Percentiles rank a stretch among this genome's conserved stretches.
These are phyloP conservation scores for Psilocybe cubensis DNA, from an alignment of 768 basidiomycete genomes.

Conservation along the genomic window DNA sequence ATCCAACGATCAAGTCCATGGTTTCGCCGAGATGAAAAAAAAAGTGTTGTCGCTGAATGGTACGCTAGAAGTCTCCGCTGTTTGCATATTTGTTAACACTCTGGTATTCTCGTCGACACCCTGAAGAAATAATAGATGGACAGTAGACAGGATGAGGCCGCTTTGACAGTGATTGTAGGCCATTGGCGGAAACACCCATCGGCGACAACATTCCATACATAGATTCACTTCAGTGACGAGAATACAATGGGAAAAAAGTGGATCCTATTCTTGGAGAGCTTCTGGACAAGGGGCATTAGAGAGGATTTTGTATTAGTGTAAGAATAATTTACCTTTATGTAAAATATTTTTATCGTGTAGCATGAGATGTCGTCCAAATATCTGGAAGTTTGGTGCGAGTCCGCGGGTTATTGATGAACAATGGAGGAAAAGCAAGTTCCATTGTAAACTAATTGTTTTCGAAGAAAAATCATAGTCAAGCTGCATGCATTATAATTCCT, in stretches of 20 bases:
- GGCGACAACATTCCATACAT: slow-evolving; percentile 2
- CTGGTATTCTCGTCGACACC: slow-evolving; percentile 4
- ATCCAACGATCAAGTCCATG: slow-evolving; percentile 2
- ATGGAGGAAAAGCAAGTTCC: slow-evolving; percentile 5
- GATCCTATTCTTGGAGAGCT: slow-evolving; percentile 3
- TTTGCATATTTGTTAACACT: slow-evolving; percentile 1
- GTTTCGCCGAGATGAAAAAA: slow-evolving; percentile 14
- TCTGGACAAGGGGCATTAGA: slow-evolving; percentile 14
- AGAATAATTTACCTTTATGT: slow-evolving; percentile 15
- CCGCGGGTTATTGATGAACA: slow-evolving; percentile 11
- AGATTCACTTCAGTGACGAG: slow-evolving; percentile 4
- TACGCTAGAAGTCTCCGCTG: slow-evolving; percentile 3
- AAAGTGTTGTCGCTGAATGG: slow-evolving; percentile 1
- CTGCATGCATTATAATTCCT: neutral
- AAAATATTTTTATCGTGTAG: slow-evolving; percentile 9
- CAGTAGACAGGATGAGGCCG: slow-evolving; percentile 6
- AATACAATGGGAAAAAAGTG: slow-evolving; percentile 1
- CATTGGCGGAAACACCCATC: slow-evolving; percentile 7
- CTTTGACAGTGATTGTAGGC: slow-evolving; percentile 6
- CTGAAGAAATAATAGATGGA: slow-evolving; percentile 6
- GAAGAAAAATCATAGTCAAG: neutral
- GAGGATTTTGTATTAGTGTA: slow-evolving; percentile 13
- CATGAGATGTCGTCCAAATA: slow-evolving; percentile 13
- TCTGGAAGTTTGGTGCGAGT: slow-evolving; percentile 16
- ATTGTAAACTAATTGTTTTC: neutral